Conservation (phyloP, 345 rosid genomes). For the Eucalyptus polyanthemos region DNA sequence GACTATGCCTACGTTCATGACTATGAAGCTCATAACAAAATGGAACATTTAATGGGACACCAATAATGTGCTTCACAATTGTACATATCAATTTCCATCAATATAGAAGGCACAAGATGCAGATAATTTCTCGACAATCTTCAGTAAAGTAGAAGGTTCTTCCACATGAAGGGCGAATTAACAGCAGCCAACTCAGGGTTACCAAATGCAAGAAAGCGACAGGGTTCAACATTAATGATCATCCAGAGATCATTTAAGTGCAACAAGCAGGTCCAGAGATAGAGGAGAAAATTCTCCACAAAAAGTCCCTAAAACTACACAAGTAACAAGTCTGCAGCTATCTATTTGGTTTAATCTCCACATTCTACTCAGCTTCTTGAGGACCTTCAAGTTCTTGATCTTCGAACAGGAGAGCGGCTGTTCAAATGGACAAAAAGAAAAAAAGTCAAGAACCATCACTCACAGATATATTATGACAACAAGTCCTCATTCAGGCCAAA, state of each 20-base stretch:
- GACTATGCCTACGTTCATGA: neutral
- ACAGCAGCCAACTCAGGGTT: neutral
- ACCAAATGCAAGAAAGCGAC: neutral
- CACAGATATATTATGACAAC: neutral
- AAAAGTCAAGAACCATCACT: neutral
- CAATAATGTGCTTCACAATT: neutral
- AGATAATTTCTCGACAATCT: neutral
- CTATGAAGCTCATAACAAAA: neutral
- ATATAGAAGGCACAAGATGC: neutral
- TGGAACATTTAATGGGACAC: neutral
- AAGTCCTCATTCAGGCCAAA: neutral
- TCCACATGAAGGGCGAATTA: neutral
- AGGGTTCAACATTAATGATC: neutral
- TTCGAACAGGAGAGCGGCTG: conserved; percentile 63
- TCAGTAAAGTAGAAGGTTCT: neutral
- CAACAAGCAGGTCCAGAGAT: neutral
- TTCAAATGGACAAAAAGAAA: neutral
- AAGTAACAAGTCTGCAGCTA: neutral
- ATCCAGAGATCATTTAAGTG: neutral
- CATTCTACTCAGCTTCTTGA: neutral
- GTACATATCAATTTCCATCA: neutral
- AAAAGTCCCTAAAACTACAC: neutral
- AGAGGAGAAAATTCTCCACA: neutral
- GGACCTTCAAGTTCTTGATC: conserved; percentile 33
- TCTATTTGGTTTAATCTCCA: neutral